Evolutionary conservation across 257 asterid species (phyloP).

Genomic region (Przewalskia tangutica): DNA sequence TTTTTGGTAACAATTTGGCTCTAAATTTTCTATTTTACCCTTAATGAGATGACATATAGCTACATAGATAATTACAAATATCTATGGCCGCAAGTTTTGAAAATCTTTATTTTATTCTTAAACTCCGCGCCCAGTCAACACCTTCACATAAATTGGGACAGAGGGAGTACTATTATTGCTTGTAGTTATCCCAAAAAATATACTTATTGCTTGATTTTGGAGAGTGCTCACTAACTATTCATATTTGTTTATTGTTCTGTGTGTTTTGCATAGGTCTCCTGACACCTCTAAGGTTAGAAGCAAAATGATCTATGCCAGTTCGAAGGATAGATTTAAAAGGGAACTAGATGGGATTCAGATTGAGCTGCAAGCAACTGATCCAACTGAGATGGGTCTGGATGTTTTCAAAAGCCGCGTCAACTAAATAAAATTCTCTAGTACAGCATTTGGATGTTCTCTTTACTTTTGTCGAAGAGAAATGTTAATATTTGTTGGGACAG

Average conservation of each 20-base stretch:
- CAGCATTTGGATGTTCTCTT: slow-evolving; percentile 2
- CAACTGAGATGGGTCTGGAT: slow-evolving; percentile 8
- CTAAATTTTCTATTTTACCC: no score
- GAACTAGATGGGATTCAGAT: slow-evolving; percentile 3
- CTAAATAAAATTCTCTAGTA: not conserved
- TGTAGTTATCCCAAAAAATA: not conserved
- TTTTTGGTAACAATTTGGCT: no score
- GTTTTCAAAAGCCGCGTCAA: slow-evolving; percentile 6
- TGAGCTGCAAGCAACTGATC: slow-evolving; percentile 6
- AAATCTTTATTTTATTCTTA: no score
- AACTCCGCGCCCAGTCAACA: no score
- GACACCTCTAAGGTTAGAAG: slow-evolving; percentile 5
- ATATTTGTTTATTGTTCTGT: not conserved
- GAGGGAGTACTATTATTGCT: not conserved
- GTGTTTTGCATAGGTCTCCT: slow-evolving; percentile 2
- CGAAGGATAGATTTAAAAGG: slow-evolving; percentile 6
- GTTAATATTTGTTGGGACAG: slow-evolving; percentile 3
- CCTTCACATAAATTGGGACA: no score
- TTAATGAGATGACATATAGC: no score
- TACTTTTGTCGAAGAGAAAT: slow-evolving; percentile 2
- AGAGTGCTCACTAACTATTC: not conserved
- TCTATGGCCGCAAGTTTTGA: no score
- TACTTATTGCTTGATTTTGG: not conserved
- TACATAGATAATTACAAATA: no score
- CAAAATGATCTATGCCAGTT: slow-evolving; percentile 6